Evolutionary conservation across 1,139 yeast genomes (phyloP), one percentile per base, ranked within the genome.

Genomic region (Candida tunisiensis): DNA sequence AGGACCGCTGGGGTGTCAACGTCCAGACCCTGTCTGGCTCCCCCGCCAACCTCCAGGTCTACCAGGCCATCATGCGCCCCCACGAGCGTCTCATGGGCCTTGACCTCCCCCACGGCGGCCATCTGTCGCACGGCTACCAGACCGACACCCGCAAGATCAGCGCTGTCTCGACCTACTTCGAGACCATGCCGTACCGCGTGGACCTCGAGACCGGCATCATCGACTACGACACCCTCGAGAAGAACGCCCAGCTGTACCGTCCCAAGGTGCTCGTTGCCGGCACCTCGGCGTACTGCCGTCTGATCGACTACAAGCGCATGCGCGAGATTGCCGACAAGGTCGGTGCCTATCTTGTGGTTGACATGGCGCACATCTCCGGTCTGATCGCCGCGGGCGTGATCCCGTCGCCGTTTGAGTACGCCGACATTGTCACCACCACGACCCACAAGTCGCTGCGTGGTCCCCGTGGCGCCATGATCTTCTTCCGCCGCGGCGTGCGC

Each of bases 401-500:
- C 27, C 82, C 75, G 31, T 75, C 93, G 27, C 96, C 96, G 35
- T 85, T 85, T 65, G 88, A 82, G 51, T 74, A 73, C 57, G 80
- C 95, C 29, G 96, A 85, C 51, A 78, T 85, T 39, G 96, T 85
- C 51, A 85, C 96, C 40, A 85, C 96, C 41, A 85, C 96, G 34
- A 83, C 96, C 28, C 96, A 85, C 63, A 85, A 85, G 62, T 82
- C 94, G 17, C 69, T 85, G 48, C 77, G 96, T 63, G 96, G 96
- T 25, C 96, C 96, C 55, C 78, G 96, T 66, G 96, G 96, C 51
- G 93, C 96, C 29, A 83, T 85, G 94, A 85, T 85, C 51, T 85
- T 85, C 63, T 85, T 69, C 67, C 79, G 95, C 42, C 77, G 77
- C 53, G 95, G 95, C 41, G 66, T 80, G 34, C 73, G 88, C 63